These are phyloP conservation scores for Pleurotus giganteus DNA, from an alignment of 768 basidiomycete genomes.

Conservation along the genomic window DNA sequence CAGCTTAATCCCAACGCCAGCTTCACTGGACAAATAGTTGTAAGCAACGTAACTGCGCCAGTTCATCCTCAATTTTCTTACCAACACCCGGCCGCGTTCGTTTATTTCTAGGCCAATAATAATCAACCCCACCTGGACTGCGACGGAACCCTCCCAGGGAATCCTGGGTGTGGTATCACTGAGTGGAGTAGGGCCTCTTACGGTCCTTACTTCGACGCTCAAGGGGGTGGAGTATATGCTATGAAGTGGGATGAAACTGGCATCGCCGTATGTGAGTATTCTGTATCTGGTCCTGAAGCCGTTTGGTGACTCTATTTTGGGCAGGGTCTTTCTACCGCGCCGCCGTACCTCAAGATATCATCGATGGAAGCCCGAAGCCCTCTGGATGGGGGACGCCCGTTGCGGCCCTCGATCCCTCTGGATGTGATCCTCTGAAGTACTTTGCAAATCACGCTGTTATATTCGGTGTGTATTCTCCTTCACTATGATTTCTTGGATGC, in stretches of 20 bases:
- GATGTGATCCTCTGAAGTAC: slow-evolving; percentile 55
- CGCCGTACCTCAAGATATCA: slow-evolving; percentile 68
- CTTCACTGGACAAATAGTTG: slow-evolving; percentile 61
- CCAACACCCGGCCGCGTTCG: not conserved
- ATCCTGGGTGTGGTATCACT: slow-evolving; percentile 74
- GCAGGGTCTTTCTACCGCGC: slow-evolving; percentile 83
- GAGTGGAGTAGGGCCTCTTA: slow-evolving; percentile 85
- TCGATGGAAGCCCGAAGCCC: slow-evolving; percentile 59
- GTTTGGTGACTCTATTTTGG: slow-evolving; percentile 7
- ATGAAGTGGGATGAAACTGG: slow-evolving; percentile 86
- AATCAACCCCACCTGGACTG: slow-evolving; percentile 53
- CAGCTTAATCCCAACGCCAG: slow-evolving; percentile 48
- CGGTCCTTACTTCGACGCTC: slow-evolving; percentile 76
- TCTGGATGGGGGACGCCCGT: slow-evolving; percentile 67
- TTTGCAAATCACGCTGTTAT: slow-evolving; percentile 73
- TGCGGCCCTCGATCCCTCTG: slow-evolving; percentile 50
- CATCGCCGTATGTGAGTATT: slow-evolving; percentile 67
- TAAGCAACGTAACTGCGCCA: no score
- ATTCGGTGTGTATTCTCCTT: slow-evolving; percentile 51
- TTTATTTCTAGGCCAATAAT: slow-evolving; percentile 37
- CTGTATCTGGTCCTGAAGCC: not conserved
- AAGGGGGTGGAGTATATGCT: slow-evolving; percentile 81
- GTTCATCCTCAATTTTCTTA: no score
- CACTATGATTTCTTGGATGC: not conserved
- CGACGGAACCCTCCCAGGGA: slow-evolving; percentile 47